Percentiles rank a stretch among this genome's conserved stretches.
Conservation (phyloP, 23 red algal species). For the Rhodosorus marinus region DNA sequence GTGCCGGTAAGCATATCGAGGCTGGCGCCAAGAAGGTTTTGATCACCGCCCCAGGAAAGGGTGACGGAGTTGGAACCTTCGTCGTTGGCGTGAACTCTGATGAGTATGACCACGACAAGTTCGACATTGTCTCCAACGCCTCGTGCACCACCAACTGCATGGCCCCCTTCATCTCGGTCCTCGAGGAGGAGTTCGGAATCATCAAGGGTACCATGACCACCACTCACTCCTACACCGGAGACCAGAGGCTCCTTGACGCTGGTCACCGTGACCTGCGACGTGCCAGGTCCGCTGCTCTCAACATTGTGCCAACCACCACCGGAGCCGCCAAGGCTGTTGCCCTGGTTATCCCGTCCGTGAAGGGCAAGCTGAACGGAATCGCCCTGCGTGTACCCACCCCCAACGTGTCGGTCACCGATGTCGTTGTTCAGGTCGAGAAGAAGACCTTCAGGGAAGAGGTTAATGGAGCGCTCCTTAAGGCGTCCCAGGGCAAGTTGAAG, state of each 20-base stretch:
- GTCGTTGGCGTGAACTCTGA: conserved; percentile 77
- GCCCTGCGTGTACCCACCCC: conserved; percentile 92
- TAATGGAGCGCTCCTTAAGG: conserved; percentile 79
- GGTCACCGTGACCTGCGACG: conserved; percentile 87
- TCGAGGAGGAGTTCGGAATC: conserved; percentile 87
- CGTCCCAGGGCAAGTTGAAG: conserved; percentile 59
- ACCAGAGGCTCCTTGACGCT: conserved; percentile 83
- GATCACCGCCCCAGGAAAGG: conserved; percentile 93
- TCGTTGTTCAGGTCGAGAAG: conserved; percentile 76
- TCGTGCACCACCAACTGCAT: conserved; percentile 98
- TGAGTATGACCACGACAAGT: conserved; percentile 36
- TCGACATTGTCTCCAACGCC: conserved; percentile 84
- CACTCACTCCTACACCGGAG: conserved; percentile 87
- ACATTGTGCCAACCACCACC: conserved; percentile 96
- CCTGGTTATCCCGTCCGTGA: conserved; percentile 52
- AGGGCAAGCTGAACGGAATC: conserved; percentile 88
- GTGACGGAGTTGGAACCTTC: conserved; percentile 58
- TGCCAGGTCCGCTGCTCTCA: conserved; percentile 71
- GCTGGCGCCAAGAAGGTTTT: conserved; percentile 97
- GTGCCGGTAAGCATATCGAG: conserved; percentile 69
- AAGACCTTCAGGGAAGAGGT: conserved; percentile 98
- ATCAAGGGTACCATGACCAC: conserved; percentile 96
- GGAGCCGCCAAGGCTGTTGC: conserved; percentile 91
- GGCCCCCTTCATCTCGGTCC: conserved; percentile 88
- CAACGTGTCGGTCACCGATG: conserved; percentile 78